These are phyloP conservation scores for Brettanomyces anomalus DNA, from an alignment of 805 yeast species.

Conservation along the genomic window DNA sequence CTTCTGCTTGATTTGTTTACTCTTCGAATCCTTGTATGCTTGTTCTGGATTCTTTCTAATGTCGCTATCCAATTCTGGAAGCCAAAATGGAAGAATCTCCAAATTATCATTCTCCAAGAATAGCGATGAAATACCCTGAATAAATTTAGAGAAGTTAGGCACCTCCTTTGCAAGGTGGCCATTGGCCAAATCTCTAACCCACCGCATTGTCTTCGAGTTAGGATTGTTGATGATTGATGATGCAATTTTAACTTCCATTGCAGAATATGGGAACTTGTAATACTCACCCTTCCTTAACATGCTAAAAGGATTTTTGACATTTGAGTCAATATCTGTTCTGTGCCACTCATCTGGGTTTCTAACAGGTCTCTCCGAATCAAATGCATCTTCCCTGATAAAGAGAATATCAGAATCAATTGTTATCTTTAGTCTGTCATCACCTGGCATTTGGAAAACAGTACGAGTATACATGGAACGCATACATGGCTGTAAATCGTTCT, in stretches of 20 bases:
- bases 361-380: slow-evolving; percentile 77
- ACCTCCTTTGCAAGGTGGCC: slow-evolving; percentile 86
- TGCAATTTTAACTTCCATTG: slow-evolving; percentile 69
- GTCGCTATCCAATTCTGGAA: slow-evolving; percentile 78
- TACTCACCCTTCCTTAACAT: slow-evolving; percentile 80
- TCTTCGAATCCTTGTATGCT: slow-evolving; percentile 60
- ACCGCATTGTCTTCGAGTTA: slow-evolving; percentile 37
- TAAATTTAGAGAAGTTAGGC: slow-evolving; percentile 85
- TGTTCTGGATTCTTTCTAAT: slow-evolving; percentile 71
- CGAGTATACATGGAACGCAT: slow-evolving; percentile 81
- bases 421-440: slow-evolving; percentile 87
- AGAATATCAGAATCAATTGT: slow-evolving; percentile 82
- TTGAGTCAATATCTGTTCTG: slow-evolving; percentile 80
- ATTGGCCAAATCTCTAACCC: slow-evolving; percentile 83
- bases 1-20: slow-evolving; percentile 39
- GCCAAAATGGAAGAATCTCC: slow-evolving; percentile 90
- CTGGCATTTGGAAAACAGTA: slow-evolving; percentile 97
- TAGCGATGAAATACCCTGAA: slow-evolving; percentile 86
- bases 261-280: slow-evolving; percentile 74
- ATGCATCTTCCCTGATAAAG: slow-evolving; percentile 84
- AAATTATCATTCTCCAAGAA: slow-evolving; percentile 86
- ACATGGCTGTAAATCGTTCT: slow-evolving; percentile 70
- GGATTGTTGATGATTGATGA: slow-evolving; percentile 40
- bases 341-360: slow-evolving; percentile 90
- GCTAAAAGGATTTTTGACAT: slow-evolving; percentile 57